These are phyloP conservation scores for Stevia rebaudiana DNA, from an alignment of 140 eudicot genomes.

Conservation along the genomic window DNA sequence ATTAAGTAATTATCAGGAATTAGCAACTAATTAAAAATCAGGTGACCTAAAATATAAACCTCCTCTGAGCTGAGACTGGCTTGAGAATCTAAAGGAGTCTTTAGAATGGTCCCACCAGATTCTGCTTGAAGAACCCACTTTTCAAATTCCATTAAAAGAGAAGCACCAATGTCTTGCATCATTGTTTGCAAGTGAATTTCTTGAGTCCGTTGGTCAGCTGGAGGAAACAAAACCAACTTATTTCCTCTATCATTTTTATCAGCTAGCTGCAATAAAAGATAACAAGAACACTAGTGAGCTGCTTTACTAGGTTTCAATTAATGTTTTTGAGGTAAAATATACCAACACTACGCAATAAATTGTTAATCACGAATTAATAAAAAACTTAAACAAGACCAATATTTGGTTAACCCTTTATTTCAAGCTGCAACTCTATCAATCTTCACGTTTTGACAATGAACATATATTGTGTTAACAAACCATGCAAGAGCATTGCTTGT, in stretches of 20 bases:
- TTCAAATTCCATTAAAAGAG: slow-evolving; percentile 91
- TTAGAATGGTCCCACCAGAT: slow-evolving; percentile 91
- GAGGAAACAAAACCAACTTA: slow-evolving; percentile 76
- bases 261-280: slow-evolving; percentile 54
- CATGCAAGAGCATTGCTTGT: not conserved
- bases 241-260: slow-evolving; percentile 58
- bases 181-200: slow-evolving; percentile 90
- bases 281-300: slow-evolving; percentile 18
- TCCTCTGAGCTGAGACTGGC: slow-evolving; percentile 99
- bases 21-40: slow-evolving; percentile 35
- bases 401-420: slow-evolving; percentile 7
- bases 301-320: not conserved
- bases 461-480: not conserved
- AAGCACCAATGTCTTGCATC: slow-evolving; percentile 98
- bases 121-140: slow-evolving; percentile 93
- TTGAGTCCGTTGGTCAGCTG: slow-evolving; percentile 82
- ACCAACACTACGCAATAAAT: not conserved
- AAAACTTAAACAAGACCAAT: slow-evolving; percentile 3
- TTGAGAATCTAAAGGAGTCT: slow-evolving; percentile 99
- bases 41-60: slow-evolving; percentile 98
- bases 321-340: not conserved
- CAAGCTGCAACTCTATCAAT: not conserved
- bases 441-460: not conserved
- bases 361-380: slow-evolving; percentile 15
- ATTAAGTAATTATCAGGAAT: slow-evolving; percentile 43